A percentile compares a stretch with the other conserved stretches of the same genome.
Conservation (phyloP, 169 alveolate genomes). For the Plasmodium fragile region DNA sequence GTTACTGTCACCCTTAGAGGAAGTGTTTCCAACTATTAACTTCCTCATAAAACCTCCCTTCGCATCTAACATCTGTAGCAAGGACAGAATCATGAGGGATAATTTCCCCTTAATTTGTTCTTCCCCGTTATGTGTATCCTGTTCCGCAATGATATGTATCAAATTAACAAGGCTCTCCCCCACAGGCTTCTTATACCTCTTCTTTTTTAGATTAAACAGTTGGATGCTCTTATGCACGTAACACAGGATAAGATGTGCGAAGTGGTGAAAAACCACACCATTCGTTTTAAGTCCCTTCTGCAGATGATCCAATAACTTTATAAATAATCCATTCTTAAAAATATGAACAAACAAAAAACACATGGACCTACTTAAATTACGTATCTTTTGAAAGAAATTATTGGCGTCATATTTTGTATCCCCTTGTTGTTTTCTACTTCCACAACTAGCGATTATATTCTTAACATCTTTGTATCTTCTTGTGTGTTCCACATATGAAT, state of each 20-base stretch:
- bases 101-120: conserved; percentile 9
- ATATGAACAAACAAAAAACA: conserved; percentile 29
- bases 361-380: not conserved
- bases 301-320: conserved; percentile 2
- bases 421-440: not conserved
- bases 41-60: conserved; percentile 21
- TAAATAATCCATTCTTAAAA: conserved; percentile 37
- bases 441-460: not conserved
- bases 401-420: not conserved
- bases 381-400: conserved; percentile 16
- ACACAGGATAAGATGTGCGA: conserved; percentile 30
- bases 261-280: not conserved
- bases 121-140: not conserved
- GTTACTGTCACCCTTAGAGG: not conserved
- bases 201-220: conserved; percentile 21
- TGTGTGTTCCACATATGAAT: not conserved
- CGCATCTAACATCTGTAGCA: conserved; percentile 54
- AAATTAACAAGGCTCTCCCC: not conserved
- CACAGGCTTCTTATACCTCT: conserved; percentile 2
- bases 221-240: conserved; percentile 6
- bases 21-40: not conserved
- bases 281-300: not conserved
- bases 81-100: conserved; percentile 23
- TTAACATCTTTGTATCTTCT: conserved; percentile 25
- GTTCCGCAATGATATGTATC: not conserved